Evolutionary conservation across 2,329 filamentous ascomycete species (phyloP), one percentile per base, ranked within the genome.

Genomic region (Metarhizium album): DNA sequence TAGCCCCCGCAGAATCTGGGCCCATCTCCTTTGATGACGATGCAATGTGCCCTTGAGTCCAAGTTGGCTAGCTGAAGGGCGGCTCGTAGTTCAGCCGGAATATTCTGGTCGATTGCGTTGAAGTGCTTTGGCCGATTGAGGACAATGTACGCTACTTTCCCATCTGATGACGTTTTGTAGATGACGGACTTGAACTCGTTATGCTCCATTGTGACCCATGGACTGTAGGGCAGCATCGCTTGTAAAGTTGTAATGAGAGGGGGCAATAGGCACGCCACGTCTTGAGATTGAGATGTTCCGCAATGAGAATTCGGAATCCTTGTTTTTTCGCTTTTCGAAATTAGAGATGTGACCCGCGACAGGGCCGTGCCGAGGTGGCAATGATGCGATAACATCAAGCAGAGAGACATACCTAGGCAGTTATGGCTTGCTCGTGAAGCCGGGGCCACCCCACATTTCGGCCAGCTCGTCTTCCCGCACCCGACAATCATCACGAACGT

Each of bases 1-100:
- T 54, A 55, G 31, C 52, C 52, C n/a, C 52, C 52, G 29, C 52
- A 54, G 48, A 55, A 55, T 5, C 54, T 52, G n/a, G 35, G 47
- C 16, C 52, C 54, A 35, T 33, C 46, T 24, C 52, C 52, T 23
- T 50, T 51, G 27, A 56, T 37, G 1, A 53, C 46, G 37, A 54
- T 56, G 43, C 54, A 56, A 43, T 56, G 54, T 11, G 54, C 46
- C 4, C 4, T 18, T 24, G 52, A 48, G 24, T 55, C 52, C 9
- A 23, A 22, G 31, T 55, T 55, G 42, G 54, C 54, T 5, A 48
- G 35, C 2, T 47, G 50, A 20, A 53, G 50, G 9, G 54, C 52
- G 24, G 46, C 50, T 37, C 54, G 48, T 27, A 54, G 45, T 27
- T 50, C 50, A 11, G 37, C 18, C 3, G 54, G 52, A 35, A 52